phyloP scores from a whole-genome alignment of 345 rosid genomes.

The Corymbia maculata region DNA sequence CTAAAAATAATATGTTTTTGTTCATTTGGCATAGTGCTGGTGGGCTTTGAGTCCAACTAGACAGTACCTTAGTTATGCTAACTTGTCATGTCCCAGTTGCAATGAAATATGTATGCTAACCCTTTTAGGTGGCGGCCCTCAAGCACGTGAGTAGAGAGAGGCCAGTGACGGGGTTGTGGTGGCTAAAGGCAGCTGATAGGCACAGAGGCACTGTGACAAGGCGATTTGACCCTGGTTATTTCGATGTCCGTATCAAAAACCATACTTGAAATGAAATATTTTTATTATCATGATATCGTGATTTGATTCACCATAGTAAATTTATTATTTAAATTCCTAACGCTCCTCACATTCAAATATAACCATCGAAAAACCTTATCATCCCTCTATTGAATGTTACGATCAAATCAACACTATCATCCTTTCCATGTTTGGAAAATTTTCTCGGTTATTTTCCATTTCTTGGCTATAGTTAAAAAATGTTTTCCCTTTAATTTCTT shows the following conservation, averaged over 20 bases:
- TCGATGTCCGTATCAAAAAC: background rate
- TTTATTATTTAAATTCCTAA: background rate
- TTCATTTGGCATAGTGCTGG: background rate
- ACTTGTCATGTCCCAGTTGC: background rate
- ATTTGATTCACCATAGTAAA: background rate
- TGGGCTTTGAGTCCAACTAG: background rate
- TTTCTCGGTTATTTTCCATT: background rate
- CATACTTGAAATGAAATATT: background rate
- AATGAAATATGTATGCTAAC: background rate
- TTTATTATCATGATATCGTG: background rate
- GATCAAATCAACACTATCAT: background rate
- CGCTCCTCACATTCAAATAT: background rate
- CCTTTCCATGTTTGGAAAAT: background rate
- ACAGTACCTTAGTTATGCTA: background rate
- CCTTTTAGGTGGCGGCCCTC: background rate
- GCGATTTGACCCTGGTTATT: background rate
- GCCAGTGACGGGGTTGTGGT: background rate
- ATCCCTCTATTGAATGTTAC: background rate
- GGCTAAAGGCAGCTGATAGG: background rate
- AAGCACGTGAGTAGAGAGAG: background rate
- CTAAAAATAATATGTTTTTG: background rate
- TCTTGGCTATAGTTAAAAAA: too few relatives aligned
- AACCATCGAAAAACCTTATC: background rate
- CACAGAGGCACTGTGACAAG: background rate
- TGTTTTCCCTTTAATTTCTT: background rate